Evolutionary conservation across 768 basidiomycete species (phyloP).

Genomic region (Cyathus striatus): DNA sequence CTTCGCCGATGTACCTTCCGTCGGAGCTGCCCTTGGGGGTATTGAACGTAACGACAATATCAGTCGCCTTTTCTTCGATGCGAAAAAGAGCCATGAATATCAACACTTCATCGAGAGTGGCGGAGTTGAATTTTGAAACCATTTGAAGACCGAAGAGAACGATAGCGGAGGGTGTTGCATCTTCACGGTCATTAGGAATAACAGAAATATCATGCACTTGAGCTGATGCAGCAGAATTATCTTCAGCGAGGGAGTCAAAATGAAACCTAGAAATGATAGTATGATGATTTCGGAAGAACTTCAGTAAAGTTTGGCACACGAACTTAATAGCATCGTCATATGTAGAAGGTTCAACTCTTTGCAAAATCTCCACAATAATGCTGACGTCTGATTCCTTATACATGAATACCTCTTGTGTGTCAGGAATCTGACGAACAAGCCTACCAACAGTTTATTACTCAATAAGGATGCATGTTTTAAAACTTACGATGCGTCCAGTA

Average conservation of each 20-base stretch:
- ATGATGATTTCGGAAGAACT: slow-evolving; percentile 1
- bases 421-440: slow-evolving; percentile 77
- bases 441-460: slow-evolving; percentile 17
- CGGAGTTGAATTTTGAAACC: slow-evolving; percentile 73
- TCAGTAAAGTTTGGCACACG: slow-evolving; percentile 18
- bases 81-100: slow-evolving; percentile 83
- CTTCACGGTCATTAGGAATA: slow-evolving; percentile 35
- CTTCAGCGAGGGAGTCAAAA: slow-evolving; percentile 86
- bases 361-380: slow-evolving; percentile 80
- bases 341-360: slow-evolving; percentile 58
- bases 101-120: slow-evolving; percentile 57
- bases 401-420: slow-evolving; percentile 92
- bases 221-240: slow-evolving; percentile 66
- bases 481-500: slow-evolving; percentile 86
- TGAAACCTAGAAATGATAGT: slow-evolving; percentile 61
- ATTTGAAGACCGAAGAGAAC: slow-evolving; percentile 65
- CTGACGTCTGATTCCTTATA: slow-evolving; percentile 64
- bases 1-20: slow-evolving; percentile 35
- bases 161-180: slow-evolving; percentile 53
- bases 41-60: slow-evolving; percentile 84
- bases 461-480: neutral
- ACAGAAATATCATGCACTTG: slow-evolving; percentile 37
- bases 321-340: slow-evolving; percentile 68
- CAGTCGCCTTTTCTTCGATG: slow-evolving; percentile 61
- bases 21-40: slow-evolving; percentile 53